Evolutionary conservation across 2,329 filamentous ascomycete genomes (phyloP), one percentile per base, ranked within the genome.

Genomic region (Colletotrichum costaricense): DNA sequence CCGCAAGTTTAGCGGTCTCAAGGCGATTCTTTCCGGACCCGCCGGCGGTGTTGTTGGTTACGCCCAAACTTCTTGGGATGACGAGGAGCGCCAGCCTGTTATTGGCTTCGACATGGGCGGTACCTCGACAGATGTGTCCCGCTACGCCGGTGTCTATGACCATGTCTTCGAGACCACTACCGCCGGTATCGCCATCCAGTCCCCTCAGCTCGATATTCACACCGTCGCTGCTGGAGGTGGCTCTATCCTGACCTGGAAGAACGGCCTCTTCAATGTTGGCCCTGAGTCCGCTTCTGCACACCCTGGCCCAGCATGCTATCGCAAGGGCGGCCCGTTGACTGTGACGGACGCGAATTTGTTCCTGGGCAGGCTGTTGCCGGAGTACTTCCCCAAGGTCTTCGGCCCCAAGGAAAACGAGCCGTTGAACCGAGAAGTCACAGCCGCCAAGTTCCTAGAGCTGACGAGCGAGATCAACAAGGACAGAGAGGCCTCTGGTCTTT

Each of bases 1-100:
- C 5, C 85, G 88, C 74, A 88, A 86, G 67, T 94, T 95, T 78
- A 92, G 90, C 19, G 93, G 93, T 0, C 82, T 94, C 6, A 88
- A 90, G 74, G 92, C 92, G 0, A 93, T 95, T 54, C 81, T 95
- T 0, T 93, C 91, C 1, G 93, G 93, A 0, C 93, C 93, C 5
- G 93, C 93, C n/a, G 93, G 93, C 19, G 93, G 93, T 59, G 93
- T 95, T 0, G 92, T 95, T 1, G 93, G 93, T 3, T 94, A 94
- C 80, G 93, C 93, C 3, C 85, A 93, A 14, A 94, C 93, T 0
- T 93, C 90, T 1, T 95, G 92, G 81, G 93, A 95, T 73, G 86
- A 89, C 0, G 84, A 90, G 14, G 92, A 92, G 56, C 90, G 89
- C 76, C 92, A 85, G 0, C 93, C 93, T 0, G 89, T 95, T 2